Conservation (phyloP, 495 filamentous ascomycete species). For the Podospora tetraspora region DNA sequence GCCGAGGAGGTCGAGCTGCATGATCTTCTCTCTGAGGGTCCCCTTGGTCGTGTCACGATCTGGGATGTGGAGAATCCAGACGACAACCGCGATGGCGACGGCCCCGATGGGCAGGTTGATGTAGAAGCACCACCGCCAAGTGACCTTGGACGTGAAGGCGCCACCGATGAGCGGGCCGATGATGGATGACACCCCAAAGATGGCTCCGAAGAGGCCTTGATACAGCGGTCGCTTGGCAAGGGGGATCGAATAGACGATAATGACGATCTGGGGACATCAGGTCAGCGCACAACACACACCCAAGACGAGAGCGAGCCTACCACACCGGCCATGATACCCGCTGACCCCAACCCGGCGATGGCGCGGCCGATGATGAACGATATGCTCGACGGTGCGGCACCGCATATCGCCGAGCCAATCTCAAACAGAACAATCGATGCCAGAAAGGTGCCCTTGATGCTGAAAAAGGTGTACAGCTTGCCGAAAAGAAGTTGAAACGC, state of each 20-base stretch:
- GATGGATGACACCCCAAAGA: slow-evolving; percentile 62
- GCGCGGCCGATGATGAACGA: slow-evolving; percentile 54
- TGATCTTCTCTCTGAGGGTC: slow-evolving; percentile 40
- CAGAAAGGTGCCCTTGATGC: slow-evolving; percentile 40
- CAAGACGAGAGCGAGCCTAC: slow-evolving; percentile 32
- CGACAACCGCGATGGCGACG: slow-evolving; percentile 53
- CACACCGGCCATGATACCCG: slow-evolving; percentile 35
- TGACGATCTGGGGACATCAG: slow-evolving; percentile 30
- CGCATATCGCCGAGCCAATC: slow-evolving; percentile 51
- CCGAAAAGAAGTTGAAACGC: slow-evolving; percentile 45
- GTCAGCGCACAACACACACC: slow-evolving; percentile 5
- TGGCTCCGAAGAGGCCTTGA: slow-evolving; percentile 38
- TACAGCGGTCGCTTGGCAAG: slow-evolving; percentile 44
- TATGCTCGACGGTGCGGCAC: slow-evolving; percentile 46
- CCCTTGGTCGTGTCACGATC: slow-evolving; percentile 37
- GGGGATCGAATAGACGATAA: slow-evolving; percentile 43
- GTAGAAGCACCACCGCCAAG: slow-evolving; percentile 78
- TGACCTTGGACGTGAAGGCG: slow-evolving; percentile 49
- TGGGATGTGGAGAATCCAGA: slow-evolving; percentile 49
- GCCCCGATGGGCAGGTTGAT: slow-evolving; percentile 67
- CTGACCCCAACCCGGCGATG: slow-evolving; percentile 46
- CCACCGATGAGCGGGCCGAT: slow-evolving; percentile 59
- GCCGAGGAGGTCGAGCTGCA: slow-evolving; percentile 60
- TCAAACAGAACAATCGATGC: slow-evolving; percentile 43
- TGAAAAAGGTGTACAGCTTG: slow-evolving; percentile 45